Conservation (phyloP, 192 early-diverging fungal species). For the Coemansia guatemalensis region DNA sequence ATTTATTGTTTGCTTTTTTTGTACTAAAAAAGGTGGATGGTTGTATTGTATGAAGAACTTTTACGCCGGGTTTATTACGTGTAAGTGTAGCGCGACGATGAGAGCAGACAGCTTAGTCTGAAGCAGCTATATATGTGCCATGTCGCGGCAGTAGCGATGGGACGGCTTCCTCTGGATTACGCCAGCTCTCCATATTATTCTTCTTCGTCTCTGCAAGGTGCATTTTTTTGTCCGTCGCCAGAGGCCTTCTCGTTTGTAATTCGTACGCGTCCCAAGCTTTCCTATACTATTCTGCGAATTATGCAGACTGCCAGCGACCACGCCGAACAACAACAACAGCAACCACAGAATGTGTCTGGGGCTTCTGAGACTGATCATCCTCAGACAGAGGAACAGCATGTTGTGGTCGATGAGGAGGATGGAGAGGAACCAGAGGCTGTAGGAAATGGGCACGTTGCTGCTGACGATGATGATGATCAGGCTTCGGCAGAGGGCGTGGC, state of each 20-base stretch:
- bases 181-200: constrained; percentile 41
- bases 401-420: neutral
- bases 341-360: neutral
- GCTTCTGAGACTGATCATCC: too few relatives aligned
- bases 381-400: neutral
- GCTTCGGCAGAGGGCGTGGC: constrained; percentile 25
- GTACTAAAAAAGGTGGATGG: neutral
- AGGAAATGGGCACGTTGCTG: neutral
- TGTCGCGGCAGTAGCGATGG: constrained; percentile 29
- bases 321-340: neutral
- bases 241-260: constrained; percentile 46
- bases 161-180: constrained; percentile 33
- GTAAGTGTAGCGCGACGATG: constrained; percentile 40
- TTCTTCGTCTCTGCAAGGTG: neutral
- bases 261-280: constrained; percentile 26
- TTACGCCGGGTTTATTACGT: neutral
- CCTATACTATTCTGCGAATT: constrained; percentile 23
- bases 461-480: constrained; percentile 26
- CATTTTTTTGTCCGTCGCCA: constrained; percentile 18
- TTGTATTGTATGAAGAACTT: neutral
- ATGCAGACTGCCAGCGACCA: constrained; percentile 38
- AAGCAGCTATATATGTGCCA: constrained; percentile 48
- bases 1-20: neutral
- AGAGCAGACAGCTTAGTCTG: constrained; percentile 27
- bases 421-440: constrained; percentile 1